These are phyloP conservation scores for Blastocystis sp. DNA, from an alignment of 352 stramenopile genomes.

Conservation along the genomic window DNA sequence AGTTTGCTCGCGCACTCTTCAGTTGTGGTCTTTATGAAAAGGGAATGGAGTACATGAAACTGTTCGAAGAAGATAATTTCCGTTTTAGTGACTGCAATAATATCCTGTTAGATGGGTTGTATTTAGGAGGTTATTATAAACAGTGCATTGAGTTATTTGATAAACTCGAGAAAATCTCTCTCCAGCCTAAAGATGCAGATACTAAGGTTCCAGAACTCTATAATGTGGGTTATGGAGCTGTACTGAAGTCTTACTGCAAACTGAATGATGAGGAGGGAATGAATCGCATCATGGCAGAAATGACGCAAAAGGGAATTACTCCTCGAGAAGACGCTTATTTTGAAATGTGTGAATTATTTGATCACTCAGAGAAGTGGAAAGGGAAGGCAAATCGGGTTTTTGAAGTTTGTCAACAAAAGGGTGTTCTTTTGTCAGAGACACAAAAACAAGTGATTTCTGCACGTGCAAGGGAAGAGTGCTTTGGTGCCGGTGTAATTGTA, in stretches of 20 bases:
- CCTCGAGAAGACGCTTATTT: not conserved
- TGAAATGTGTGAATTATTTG: not conserved
- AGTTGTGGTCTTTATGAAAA: not conserved
- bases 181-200: not conserved
- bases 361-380: constrained; percentile 19
- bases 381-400: not conserved
- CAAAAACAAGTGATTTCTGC: constrained; percentile 27
- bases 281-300: not conserved
- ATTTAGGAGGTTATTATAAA: constrained; percentile 30
- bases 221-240: not conserved
- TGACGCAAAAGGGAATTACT: not conserved
- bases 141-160: constrained; percentile 33
- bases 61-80: not conserved
- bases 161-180: not conserved
- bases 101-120: constrained; percentile 29
- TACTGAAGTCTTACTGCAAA: constrained; percentile 36
- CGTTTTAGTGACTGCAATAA: constrained; percentile 34
- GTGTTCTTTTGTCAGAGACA: not conserved
- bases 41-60: not conserved
- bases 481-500: not conserved
- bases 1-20: not conserved
- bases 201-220: not conserved
- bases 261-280: not conserved
- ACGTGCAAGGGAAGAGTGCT: constrained; percentile 26
- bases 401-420: not conserved